Evolutionary conservation across 2,329 filamentous ascomycete species (phyloP).

Genomic region (Venturia aucupariae): DNA sequence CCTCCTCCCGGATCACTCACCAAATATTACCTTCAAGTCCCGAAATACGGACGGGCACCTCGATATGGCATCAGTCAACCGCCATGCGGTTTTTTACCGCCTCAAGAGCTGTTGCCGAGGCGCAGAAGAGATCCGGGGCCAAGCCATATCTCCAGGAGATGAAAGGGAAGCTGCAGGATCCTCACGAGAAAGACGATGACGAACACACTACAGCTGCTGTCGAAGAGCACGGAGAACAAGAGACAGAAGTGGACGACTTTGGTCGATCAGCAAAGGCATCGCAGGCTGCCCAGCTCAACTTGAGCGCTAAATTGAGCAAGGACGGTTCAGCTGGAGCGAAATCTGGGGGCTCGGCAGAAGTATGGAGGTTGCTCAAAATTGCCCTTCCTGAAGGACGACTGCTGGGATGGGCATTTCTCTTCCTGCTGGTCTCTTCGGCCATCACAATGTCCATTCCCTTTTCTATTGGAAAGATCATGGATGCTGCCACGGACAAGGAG

Average conservation of each 20-base stretch:
- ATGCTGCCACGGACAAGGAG: conserved; percentile 70
- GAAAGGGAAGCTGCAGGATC: conserved; percentile 6
- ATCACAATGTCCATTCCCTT: conserved; percentile 97
- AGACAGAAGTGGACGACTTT: conserved; percentile 52
- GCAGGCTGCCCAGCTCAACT: conserved; percentile 79
- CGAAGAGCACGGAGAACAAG: conserved; percentile 25
- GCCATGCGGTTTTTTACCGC: not conserved
- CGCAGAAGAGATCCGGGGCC: not conserved
- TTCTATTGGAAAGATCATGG: conserved; percentile 90
- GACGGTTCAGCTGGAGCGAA: conserved; percentile 50
- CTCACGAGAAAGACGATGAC: conserved; percentile 14
- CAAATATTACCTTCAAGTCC: not conserved
- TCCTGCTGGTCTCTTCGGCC: conserved; percentile 79
- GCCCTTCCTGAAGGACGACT: conserved; percentile 75
- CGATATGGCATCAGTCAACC: conserved; percentile 2
- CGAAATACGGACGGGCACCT: not conserved
- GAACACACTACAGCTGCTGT: not conserved
- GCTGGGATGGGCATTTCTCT: conserved; percentile 70
- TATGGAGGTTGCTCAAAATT: conserved; percentile 82
- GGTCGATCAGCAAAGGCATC: conserved; percentile 72
- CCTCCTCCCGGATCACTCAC: not conserved
- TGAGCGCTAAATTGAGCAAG: conserved; percentile 79
- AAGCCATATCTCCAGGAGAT: conserved; percentile 14
- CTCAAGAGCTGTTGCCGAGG: conserved; percentile 7
- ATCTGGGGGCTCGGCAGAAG: conserved; percentile 58